phyloP scores from a whole-genome alignment of 2,329 filamentous ascomycete species.

The Botrytis porri region DNA sequence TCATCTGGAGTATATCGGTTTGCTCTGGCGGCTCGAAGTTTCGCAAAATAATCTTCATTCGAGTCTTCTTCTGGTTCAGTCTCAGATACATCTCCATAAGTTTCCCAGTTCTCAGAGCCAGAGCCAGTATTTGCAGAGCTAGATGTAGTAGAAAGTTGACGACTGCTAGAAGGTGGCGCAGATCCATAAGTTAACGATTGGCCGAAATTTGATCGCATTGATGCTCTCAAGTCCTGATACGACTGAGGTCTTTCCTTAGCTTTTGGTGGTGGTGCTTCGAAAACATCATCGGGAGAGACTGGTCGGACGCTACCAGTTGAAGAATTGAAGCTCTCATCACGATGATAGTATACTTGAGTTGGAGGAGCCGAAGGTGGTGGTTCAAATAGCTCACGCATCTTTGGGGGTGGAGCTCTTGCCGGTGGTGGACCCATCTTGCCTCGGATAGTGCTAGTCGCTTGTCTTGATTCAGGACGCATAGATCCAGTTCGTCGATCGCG shows the following conservation, averaged over 20 bases:
- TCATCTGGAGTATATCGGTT: slow-evolving; percentile 60
- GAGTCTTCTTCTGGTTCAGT: slow-evolving; percentile 74
- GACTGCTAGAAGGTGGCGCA: slow-evolving; percentile 40
- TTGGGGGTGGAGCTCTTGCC: slow-evolving; percentile 73
- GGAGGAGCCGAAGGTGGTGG: slow-evolving; percentile 47
- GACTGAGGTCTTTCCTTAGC: slow-evolving; percentile 39
- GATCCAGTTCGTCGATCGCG: slow-evolving; percentile 43
- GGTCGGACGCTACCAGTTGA: slow-evolving; percentile 53
- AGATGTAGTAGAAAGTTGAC: slow-evolving; percentile 73
- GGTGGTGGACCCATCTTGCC: slow-evolving; percentile 51
- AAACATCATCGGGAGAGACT: slow-evolving; percentile 77
- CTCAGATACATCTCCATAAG: slow-evolving; percentile 82
- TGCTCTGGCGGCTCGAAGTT: slow-evolving; percentile 64
- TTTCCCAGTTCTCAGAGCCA: slow-evolving; percentile 96
- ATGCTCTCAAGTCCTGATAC: slow-evolving; percentile 44
- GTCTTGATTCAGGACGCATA: slow-evolving; percentile 29
- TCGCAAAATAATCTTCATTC: slow-evolving; percentile 84
- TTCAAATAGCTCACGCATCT: slow-evolving; percentile 80
- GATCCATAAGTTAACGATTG: slow-evolving; percentile 32
- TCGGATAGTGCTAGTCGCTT: slow-evolving; percentile 40
- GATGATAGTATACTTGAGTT: slow-evolving; percentile 53
- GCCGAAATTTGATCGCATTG: slow-evolving; percentile 42
- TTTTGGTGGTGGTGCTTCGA: slow-evolving; percentile 60
- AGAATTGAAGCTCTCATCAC: slow-evolving; percentile 47
- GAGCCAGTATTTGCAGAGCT: slow-evolving; percentile 63